A percentile compares a stretch with the other conserved stretches of the same genome.
phyloP scores from a whole-genome alignment of 768 basidiomycete genomes.

The Hemileccinum rubropunctum region DNA sequence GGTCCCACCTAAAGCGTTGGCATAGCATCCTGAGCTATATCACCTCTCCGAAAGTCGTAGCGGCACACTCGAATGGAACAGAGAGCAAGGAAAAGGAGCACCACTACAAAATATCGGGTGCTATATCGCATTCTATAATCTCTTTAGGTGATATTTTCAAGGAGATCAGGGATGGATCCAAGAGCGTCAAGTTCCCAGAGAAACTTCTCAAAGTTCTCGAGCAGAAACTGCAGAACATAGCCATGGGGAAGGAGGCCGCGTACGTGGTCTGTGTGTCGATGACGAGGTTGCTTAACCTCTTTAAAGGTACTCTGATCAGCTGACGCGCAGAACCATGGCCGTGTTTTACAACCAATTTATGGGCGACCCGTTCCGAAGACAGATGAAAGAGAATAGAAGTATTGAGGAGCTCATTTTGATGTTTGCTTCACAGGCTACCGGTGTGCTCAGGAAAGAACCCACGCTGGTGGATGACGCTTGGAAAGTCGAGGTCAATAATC shows the following conservation, averaged over 20 bases:
- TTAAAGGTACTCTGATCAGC: constrained; percentile 81
- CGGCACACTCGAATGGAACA: constrained; percentile 27
- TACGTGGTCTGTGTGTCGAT: constrained; percentile 42
- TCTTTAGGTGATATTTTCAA: constrained; percentile 78
- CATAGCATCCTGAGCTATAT: constrained; percentile 70
- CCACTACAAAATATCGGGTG: constrained; percentile 61
- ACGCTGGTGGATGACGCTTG: constrained; percentile 81
- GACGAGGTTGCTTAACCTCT: constrained; percentile 2
- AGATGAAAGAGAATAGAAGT: constrained; percentile 95
- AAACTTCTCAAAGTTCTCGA: constrained; percentile 90
- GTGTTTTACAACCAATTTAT: constrained; percentile 91
- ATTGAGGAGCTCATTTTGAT: constrained; percentile 96
- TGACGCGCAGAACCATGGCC: constrained; percentile 86
- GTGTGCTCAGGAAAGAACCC: constrained; percentile 86
- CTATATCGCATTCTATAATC: constrained; percentile 53
- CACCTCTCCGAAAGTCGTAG: constrained; percentile 54
- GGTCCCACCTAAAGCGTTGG: constrained; percentile 8
- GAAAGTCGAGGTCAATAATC: constrained; percentile 91
- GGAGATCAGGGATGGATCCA: constrained; percentile 73
- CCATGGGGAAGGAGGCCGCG: constrained; percentile 89
- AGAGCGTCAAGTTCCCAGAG: constrained; percentile 91
- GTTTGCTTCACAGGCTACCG: constrained; percentile 90
- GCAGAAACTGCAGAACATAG: constrained; percentile 85
- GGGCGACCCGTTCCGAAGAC: constrained; percentile 78
- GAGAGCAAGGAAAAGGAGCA: constrained; percentile 61